Conservation (phyloP, 305 asterid genomes). For the Fraxinus velutina region DNA sequence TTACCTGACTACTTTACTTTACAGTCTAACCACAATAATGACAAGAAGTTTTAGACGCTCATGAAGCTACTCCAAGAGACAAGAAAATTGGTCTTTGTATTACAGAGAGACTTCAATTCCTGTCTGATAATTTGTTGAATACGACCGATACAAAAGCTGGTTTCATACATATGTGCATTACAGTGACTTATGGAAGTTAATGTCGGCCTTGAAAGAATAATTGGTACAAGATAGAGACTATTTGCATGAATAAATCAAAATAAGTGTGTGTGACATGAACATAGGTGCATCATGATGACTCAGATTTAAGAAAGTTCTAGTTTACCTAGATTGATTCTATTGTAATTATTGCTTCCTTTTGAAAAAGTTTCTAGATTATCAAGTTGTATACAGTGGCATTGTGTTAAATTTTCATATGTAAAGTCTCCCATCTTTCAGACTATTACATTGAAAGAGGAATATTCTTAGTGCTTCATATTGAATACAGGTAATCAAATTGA, state of each 20-base stretch:
- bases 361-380: not conserved
- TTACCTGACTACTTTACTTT: not conserved
- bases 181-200: not conserved
- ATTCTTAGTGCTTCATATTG: conserved; percentile 94
- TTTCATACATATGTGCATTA: not conserved
- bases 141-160: not conserved
- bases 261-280: not conserved
- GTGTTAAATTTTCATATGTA: conserved; percentile 16
- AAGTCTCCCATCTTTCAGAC: conserved; percentile 21
- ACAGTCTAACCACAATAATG: not conserved
- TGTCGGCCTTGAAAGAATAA: not conserved
- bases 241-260: not conserved
- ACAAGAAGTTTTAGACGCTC: not conserved
- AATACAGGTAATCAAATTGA: conserved; percentile 97
- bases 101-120: not conserved
- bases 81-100: not conserved
- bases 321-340: conserved; percentile 11
- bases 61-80: not conserved
- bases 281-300: not conserved
- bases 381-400: not conserved
- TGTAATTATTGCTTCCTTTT: not conserved
- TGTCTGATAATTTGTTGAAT: not conserved
- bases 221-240: not conserved
- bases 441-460: conserved; percentile 42
- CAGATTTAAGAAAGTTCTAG: not conserved